These are phyloP conservation scores for Rhizophora mangle DNA, from an alignment of 345 rosid genomes.

Conservation along the genomic window DNA sequence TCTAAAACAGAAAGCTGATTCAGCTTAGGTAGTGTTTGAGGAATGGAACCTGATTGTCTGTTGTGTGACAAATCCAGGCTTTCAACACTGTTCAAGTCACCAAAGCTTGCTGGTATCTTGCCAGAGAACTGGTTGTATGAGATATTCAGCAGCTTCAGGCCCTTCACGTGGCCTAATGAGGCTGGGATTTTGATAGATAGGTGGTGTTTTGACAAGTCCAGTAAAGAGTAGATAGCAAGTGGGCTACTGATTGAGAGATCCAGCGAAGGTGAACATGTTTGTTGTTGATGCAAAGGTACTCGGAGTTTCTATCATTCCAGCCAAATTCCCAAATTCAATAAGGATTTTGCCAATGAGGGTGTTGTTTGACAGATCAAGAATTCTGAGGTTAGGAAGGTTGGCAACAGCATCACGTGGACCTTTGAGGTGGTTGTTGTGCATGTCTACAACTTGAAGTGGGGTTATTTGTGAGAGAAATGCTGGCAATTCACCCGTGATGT, in stretches of 20 bases:
- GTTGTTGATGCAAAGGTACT: slow-evolving; percentile 5
- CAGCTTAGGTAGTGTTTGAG: slow-evolving; percentile 22
- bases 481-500: slow-evolving; percentile 33
- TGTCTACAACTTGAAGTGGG: slow-evolving; percentile 26
- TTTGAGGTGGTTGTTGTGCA: slow-evolving; percentile 28
- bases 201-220: slow-evolving; percentile 32
- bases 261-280: slow-evolving; percentile 14
- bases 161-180: slow-evolving; percentile 26
- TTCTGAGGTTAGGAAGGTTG: slow-evolving; percentile 28
- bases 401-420: slow-evolving; percentile 16
- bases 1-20: slow-evolving; percentile 24
- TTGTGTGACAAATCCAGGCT: slow-evolving; percentile 41
- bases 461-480: slow-evolving; percentile 25
- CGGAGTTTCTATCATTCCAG: slow-evolving; percentile 29
- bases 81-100: slow-evolving; percentile 28
- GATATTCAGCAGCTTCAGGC: slow-evolving; percentile 29
- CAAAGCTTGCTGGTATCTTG: slow-evolving; percentile 25
- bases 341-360: slow-evolving; percentile 27
- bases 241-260: slow-evolving; percentile 28
- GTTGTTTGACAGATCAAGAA: slow-evolving; percentile 36
- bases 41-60: slow-evolving; percentile 25
- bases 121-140: slow-evolving; percentile 29
- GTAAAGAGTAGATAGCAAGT: slow-evolving; percentile 33
- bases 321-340: slow-evolving; percentile 19
- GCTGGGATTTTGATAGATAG: slow-evolving; percentile 25